A percentile compares a stretch with the other conserved stretches of the same genome.
phyloP scores from a whole-genome alignment of 1,139 yeast genomes.

The Taphrina flavorubra region DNA sequence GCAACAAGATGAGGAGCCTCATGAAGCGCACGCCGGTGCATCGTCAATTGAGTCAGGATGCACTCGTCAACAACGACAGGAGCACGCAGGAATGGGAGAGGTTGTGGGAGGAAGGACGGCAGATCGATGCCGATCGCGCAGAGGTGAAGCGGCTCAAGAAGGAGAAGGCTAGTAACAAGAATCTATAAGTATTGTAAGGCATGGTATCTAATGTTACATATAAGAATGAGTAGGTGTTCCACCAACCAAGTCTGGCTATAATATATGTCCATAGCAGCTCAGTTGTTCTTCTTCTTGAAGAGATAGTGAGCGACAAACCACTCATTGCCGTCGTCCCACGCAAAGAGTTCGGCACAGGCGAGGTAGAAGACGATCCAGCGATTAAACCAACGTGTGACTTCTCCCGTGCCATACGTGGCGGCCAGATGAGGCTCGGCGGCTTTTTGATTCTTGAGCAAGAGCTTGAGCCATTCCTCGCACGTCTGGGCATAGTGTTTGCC shows the following conservation, averaged over 20 bases:
- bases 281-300: conserved; percentile 30
- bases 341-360: conserved; percentile 41
- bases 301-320: conserved; percentile 41
- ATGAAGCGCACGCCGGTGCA: conserved; percentile 23
- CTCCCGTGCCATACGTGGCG: conserved; percentile 37
- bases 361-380: conserved; percentile 42
- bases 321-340: conserved; percentile 40
- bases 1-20: conserved; percentile 29
- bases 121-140: conserved; percentile 36
- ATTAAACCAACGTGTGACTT: conserved; percentile 39
- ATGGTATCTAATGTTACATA: conserved; percentile 3
- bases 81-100: conserved; percentile 29
- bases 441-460: conserved; percentile 33
- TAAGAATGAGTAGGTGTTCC: neutral
- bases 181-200: neutral
- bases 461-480: conserved; percentile 40
- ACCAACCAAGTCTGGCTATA: no score
- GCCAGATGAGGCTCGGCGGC: conserved; percentile 36
- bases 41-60: conserved; percentile 1
- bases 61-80: conserved; percentile 2
- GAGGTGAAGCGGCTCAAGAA: conserved; percentile 25
- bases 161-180: conserved; percentile 13
- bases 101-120: conserved; percentile 33
- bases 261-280: no score
- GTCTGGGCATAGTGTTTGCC: conserved; percentile 41